Conservation (phyloP, 208 protist genomes). For the Novymonas esmeraldas region DNA sequence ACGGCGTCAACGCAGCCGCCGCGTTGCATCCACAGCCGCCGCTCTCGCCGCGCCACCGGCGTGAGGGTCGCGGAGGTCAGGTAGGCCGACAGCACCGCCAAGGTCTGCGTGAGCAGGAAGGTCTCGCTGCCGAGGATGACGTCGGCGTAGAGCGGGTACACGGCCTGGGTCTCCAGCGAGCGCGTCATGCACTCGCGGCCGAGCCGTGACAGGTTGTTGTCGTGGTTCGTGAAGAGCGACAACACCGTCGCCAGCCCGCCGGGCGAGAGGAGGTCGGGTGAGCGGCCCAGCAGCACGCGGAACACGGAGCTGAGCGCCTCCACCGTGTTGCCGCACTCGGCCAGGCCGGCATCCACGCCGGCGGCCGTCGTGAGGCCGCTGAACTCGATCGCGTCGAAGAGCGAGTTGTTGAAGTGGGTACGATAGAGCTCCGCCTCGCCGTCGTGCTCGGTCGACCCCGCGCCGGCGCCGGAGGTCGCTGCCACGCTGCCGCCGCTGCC, state of each 20-base stretch:
- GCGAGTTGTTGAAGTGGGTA: constrained; percentile 16
- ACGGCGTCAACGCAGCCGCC: constrained; percentile 63
- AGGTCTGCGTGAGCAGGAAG: constrained; percentile 42
- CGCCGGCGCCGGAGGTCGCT: too few relatives aligned
- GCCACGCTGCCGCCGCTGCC: background rate
- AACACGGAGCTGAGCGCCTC: constrained; percentile 56
- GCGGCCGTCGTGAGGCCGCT: constrained; percentile 4
- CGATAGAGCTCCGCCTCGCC: constrained; percentile 5
- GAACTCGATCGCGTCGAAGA: constrained; percentile 23
- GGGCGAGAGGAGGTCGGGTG: constrained; percentile 32
- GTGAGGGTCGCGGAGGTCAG: constrained; percentile 32
- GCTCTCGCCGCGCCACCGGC: constrained; percentile 43
- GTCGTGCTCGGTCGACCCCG: constrained; percentile 13
- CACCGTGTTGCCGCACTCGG: constrained; percentile 40
- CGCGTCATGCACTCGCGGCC: constrained; percentile 58
- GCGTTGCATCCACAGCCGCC: constrained; percentile 65
- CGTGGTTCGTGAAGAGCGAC: constrained; percentile 41
- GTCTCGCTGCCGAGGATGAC: constrained; percentile 42
- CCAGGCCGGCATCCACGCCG: constrained; percentile 4
- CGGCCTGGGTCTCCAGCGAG: constrained; percentile 57
- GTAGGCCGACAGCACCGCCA: constrained; percentile 47
- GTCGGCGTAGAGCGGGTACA: constrained; percentile 55
- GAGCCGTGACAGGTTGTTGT: constrained; percentile 49
- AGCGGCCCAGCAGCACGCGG: constrained; percentile 50
- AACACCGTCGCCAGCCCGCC: constrained; percentile 48